Evolutionary conservation across 2,329 filamentous ascomycete genomes (phyloP).

Genomic region (Erysiphe neolycopersici): DNA sequence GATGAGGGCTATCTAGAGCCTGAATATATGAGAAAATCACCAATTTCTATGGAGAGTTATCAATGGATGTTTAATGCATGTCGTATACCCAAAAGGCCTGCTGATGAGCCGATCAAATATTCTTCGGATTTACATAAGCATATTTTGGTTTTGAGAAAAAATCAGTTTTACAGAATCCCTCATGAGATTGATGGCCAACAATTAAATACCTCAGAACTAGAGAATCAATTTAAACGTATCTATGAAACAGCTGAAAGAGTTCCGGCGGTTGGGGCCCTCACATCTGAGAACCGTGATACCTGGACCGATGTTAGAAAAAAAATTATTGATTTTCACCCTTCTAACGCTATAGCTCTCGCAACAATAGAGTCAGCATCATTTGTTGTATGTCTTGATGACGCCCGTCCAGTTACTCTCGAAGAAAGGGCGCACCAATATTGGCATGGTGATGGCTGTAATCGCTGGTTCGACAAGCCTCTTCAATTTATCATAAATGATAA

Average conservation of each 20-base stretch:
- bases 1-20: conserved; percentile 65
- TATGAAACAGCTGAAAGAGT: conserved; percentile 51
- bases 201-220: conserved; percentile 69
- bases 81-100: conserved; percentile 56
- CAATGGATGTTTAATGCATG: conserved; percentile 96
- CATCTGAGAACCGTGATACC: conserved; percentile 75
- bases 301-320: conserved; percentile 65
- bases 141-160: conserved; percentile 76
- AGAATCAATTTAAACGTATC: conserved; percentile 65
- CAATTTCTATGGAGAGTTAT: conserved; percentile 96
- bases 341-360: conserved; percentile 54
- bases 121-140: conserved; percentile 50
- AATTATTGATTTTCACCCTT: conserved; percentile 47
- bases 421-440: conserved; percentile 92
- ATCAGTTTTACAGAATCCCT: conserved; percentile 84
- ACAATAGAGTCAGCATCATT: conserved; percentile 76
- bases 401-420: conserved; percentile 71
- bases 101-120: conserved; percentile 68
- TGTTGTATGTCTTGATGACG: conserved; percentile 78
- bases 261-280: conserved; percentile 59
- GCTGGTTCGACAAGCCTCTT: conserved; percentile 94
- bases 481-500: conserved; percentile 98
- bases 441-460: conserved; percentile 88
- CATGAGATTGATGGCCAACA: conserved; percentile 62
- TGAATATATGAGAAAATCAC: conserved; percentile 95